Evolutionary conservation across 1,284 basidiomycete genomes (phyloP).

Genomic region (Naganishia cerealis): DNA sequence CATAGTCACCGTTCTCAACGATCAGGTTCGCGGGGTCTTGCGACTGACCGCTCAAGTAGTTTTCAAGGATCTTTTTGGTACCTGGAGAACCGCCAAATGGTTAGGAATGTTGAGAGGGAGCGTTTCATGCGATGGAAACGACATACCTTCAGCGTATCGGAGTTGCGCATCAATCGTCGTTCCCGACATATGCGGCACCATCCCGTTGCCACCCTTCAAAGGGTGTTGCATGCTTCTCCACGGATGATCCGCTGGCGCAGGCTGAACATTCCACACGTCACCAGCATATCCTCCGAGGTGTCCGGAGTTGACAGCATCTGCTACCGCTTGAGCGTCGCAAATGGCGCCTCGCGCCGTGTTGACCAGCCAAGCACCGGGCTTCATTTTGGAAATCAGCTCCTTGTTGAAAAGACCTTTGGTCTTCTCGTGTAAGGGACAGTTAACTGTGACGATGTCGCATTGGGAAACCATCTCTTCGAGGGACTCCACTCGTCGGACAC

Average conservation of each 20-base stretch:
- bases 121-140: not conserved
- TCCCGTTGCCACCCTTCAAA: constrained; percentile 71
- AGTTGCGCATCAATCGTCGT: constrained; percentile 89
- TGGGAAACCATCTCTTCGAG: constrained; percentile 82
- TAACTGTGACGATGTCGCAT: constrained; percentile 51
- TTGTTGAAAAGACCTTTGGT: constrained; percentile 74
- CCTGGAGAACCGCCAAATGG: constrained; percentile 53
- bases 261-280: constrained; percentile 54
- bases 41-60: constrained; percentile 67
- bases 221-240: constrained; percentile 82
- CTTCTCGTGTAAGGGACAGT: constrained; percentile 61
- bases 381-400: constrained; percentile 83
- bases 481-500: constrained; percentile 73
- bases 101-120: not conserved
- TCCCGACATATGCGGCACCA: constrained; percentile 72
- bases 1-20: constrained; percentile 62
- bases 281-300: constrained; percentile 71
- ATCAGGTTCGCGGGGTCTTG: constrained; percentile 83
- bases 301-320: constrained; percentile 73
- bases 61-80: constrained; percentile 73
- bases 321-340: constrained; percentile 78
- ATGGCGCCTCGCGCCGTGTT: constrained; percentile 95
- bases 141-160: constrained; percentile 67
- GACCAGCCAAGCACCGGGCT: constrained; percentile 84
- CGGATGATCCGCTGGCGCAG: constrained; percentile 78